Conservation (phyloP, 805 yeast genomes). For the Metschnikowia noctiluminum region DNA sequence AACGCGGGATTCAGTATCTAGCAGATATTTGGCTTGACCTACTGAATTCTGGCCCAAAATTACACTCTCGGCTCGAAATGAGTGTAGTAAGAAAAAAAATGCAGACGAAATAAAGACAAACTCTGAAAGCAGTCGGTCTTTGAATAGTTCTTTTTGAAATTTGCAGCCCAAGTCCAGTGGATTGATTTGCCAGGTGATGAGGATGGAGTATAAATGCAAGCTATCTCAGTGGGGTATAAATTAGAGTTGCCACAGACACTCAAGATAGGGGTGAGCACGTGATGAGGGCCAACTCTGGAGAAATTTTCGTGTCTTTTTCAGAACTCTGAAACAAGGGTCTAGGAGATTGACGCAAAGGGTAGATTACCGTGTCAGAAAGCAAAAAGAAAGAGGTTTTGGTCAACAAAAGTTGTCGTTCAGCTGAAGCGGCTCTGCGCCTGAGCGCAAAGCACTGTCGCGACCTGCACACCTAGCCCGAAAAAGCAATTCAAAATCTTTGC, state of each 20-base stretch:
- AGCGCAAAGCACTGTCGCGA: slow-evolving; percentile 4
- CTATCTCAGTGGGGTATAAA: background rate
- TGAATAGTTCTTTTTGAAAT: too few species aligned
- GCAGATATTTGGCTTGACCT: too few species aligned
- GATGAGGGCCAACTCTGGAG: background rate
- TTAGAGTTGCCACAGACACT: background rate
- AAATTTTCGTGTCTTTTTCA: background rate
- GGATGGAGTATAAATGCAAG: background rate
- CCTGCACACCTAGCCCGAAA: slow-evolving; percentile 4
- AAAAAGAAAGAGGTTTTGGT: background rate
- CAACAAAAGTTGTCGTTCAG: background rate
- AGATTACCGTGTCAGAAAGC: background rate
- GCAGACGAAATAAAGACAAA: too few species aligned
- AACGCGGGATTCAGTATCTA: too few species aligned
- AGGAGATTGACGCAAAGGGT: background rate
- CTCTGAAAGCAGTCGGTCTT: too few species aligned
- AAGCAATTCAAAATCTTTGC: background rate
- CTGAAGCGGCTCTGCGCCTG: background rate
- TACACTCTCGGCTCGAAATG: too few species aligned
- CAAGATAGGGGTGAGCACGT: background rate
- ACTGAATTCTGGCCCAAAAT: too few species aligned
- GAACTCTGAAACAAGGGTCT: background rate
- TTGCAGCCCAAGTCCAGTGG: background rate
- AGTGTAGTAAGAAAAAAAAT: too few species aligned
- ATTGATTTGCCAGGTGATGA: background rate